Evolutionary conservation across 169 alveolate species (phyloP).

Genomic region (Cytauxzoon felis): DNA sequence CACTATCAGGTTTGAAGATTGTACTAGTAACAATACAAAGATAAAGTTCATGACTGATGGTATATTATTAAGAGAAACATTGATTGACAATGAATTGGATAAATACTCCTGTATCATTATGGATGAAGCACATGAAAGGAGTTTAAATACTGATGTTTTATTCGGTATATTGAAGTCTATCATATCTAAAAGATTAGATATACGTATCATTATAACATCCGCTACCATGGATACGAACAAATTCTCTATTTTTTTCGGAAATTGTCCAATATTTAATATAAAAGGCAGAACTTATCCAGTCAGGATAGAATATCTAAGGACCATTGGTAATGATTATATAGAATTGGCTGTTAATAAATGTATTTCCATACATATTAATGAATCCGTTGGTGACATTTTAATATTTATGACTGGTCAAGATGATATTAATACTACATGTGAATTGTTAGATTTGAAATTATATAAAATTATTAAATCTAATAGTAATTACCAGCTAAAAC

Average conservation of each 20-base stretch:
- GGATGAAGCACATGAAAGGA: slow-evolving; percentile 99
- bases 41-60: slow-evolving; percentile 99
- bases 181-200: slow-evolving; percentile 92
- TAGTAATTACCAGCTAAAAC: slow-evolving; percentile 64
- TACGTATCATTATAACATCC: slow-evolving; percentile 96
- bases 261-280: slow-evolving; percentile 95
- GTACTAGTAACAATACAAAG: slow-evolving; percentile 89
- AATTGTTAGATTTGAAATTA: slow-evolving; percentile 87
- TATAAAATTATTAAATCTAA: slow-evolving; percentile 65
- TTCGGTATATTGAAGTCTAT: slow-evolving; percentile 97
- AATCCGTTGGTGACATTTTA: slow-evolving; percentile 91
- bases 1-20: slow-evolving; percentile 98
- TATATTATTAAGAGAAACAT: slow-evolving; percentile 95
- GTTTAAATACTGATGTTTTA: slow-evolving; percentile 98
- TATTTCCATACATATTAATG: slow-evolving; percentile 91
- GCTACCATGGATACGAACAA: slow-evolving; percentile 99
- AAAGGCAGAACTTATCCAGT: slow-evolving; percentile 99
- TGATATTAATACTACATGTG: slow-evolving; percentile 98
- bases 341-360: slow-evolving; percentile 98
- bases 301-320: slow-evolving; percentile 87
- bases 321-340: slow-evolving; percentile 95
- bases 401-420: slow-evolving; percentile 99
- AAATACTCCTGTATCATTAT: slow-evolving; percentile 94
- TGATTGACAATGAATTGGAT: slow-evolving; percentile 96
- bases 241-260: slow-evolving; percentile 96